Conservation (phyloP, 2,329 filamentous ascomycete species). For the Herpotrichia juniperi region DNA sequence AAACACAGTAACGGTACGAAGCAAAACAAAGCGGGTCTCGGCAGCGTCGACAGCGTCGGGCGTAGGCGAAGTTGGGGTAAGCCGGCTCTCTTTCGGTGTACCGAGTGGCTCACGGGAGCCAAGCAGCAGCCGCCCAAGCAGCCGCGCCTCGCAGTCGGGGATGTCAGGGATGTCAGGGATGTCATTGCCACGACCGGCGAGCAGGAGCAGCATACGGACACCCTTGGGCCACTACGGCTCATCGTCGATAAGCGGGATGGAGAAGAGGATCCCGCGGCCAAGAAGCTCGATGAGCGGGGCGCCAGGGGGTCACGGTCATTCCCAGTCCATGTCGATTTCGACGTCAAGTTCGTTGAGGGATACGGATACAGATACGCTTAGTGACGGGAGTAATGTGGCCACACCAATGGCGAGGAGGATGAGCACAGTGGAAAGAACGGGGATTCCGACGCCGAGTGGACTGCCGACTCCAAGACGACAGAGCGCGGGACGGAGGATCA, state of each 20-base stretch:
- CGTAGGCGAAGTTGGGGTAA: conserved; percentile 39
- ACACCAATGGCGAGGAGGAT: conserved; percentile 54
- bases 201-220: conserved; percentile 70
- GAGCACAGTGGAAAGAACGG: conserved; percentile 53
- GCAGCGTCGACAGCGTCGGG: conserved; percentile 57
- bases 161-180: too few species aligned
- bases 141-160: conserved; percentile 61
- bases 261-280: conserved; percentile 57
- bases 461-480: conserved; percentile 58
- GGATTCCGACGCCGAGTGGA: conserved; percentile 54
- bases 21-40: conserved; percentile 69
- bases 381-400: conserved; percentile 41
- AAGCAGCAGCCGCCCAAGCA: conserved; percentile 69
- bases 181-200: conserved; percentile 62
- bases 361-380: conserved; percentile 55
- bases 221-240: conserved; percentile 64
- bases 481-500: conserved; percentile 52
- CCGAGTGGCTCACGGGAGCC: conserved; percentile 34
- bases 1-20: conserved; percentile 66
- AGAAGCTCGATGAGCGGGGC: conserved; percentile 74
- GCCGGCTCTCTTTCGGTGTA: conserved; percentile 59
- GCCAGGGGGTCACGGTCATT: conserved; percentile 42
- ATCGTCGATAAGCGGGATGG: conserved; percentile 55
- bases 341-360: conserved; percentile 47
- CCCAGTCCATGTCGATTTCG: conserved; percentile 38